Conservation (phyloP, 208 protist species). For the Blechomonas ayalai region DNA sequence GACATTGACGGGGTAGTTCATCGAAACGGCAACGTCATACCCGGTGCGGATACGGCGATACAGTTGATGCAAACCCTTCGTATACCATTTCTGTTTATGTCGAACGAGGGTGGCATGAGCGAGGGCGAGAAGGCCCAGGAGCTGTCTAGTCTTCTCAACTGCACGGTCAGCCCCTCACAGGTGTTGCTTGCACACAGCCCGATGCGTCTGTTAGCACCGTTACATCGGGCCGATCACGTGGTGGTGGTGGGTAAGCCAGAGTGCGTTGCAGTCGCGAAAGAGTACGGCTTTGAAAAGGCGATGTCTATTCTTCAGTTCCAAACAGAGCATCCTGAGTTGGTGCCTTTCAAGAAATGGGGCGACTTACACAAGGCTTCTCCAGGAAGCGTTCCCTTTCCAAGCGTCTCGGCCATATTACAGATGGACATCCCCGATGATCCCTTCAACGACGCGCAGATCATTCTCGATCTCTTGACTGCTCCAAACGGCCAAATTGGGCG, state of each 20-base stretch:
- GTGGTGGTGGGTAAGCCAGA: constrained; percentile 52
- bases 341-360: constrained; percentile 69
- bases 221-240: constrained; percentile 37
- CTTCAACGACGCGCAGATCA: constrained; percentile 74
- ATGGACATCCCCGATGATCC: constrained; percentile 69
- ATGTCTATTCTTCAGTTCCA: constrained; percentile 70
- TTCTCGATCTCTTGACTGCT: constrained; percentile 69
- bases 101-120: constrained; percentile 57
- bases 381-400: constrained; percentile 25
- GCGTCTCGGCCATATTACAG: constrained; percentile 61
- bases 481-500: constrained; percentile 39
- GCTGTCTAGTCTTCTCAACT: constrained; percentile 52
- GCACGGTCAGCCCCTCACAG: constrained; percentile 39
- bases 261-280: constrained; percentile 38
- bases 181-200: constrained; percentile 71
- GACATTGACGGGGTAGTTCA: constrained; percentile 83
- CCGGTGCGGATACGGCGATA: constrained; percentile 60
- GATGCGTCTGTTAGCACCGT: constrained; percentile 60
- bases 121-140: constrained; percentile 70
- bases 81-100: constrained; percentile 82
- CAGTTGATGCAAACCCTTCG: constrained; percentile 45
- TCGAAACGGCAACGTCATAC: constrained; percentile 54
- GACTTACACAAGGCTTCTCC: constrained; percentile 6
- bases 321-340: constrained; percentile 60
- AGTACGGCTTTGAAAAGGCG: constrained; percentile 67